Evolutionary conservation across 2,329 filamentous ascomycete species (phyloP), one percentile per base, ranked within the genome.

Genomic region (Trichophyton simii): DNA sequence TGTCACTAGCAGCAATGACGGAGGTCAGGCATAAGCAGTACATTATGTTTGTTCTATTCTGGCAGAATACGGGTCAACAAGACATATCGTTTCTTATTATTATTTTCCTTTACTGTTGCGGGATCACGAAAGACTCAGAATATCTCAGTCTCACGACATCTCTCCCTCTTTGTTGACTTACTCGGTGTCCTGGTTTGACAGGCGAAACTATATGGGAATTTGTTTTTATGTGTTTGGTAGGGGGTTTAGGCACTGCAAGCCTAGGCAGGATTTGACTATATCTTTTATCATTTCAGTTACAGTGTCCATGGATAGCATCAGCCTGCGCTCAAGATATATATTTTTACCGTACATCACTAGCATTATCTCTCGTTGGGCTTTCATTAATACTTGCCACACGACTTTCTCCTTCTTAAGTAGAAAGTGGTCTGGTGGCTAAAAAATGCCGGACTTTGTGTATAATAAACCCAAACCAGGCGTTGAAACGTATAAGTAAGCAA

Each of bases 1-100:
- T 63, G 75, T 76, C 57, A 65, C 76, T 28, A 77, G 75, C 66
- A 70, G 70, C 41, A 73, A 76, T 60, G 73, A 77, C 64, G 69
- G 61, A 11, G 61, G 62, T 38, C 62, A 69, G 54, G 63, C 64
- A 20, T 66, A 59, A 54, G 44, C 57, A 54, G 20, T 11, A 38
- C 34, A n/a, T 36, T 34, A 28, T 13, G 34, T 36, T 36, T 55
- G 22, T 31, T 54, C 7, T 20, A 11, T 34, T 31, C 36, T n/a
- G n/a, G 9, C 34, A 8, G 4, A 15, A 25, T 28, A 13, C 34
- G 28, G 22, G n/a, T 8, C 50, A 18, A 20, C 25, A 55, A n/a
- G 4, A n/a, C 25, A 36, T 55, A 55, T 28, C 48, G 2, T 28
- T 55, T 13, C 2, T 22, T 22, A 20, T 13, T 20, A 8, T 25